phyloP scores from a whole-genome alignment of 2,329 filamentous ascomycete species.

The Ascocoryne sarcoides region DNA sequence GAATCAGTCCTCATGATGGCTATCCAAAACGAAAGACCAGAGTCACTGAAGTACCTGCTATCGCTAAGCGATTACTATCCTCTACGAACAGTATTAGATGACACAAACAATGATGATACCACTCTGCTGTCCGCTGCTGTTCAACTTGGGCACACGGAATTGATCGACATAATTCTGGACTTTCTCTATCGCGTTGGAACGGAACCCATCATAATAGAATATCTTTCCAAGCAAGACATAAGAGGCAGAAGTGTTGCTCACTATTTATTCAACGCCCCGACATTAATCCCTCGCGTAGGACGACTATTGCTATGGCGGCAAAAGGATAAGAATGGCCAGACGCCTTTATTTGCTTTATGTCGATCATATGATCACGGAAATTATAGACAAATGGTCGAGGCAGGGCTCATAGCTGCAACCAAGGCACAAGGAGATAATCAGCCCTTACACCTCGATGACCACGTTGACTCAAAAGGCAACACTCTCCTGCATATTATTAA shows the following conservation, averaged over 20 bases:
- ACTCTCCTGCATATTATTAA: conserved; percentile 94
- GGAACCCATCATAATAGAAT: conserved; percentile 50
- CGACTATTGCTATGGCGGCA: conserved; percentile 77
- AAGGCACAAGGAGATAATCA: conserved; percentile 66
- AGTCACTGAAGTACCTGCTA: conserved; percentile 71
- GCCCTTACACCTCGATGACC: conserved; percentile 83
- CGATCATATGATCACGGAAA: conserved; percentile 88
- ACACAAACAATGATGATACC: conserved; percentile 82
- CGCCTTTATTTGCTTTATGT: conserved; percentile 91
- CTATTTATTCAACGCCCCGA: conserved; percentile 87
- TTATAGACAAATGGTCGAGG: conserved; percentile 80
- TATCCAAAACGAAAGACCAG: conserved; percentile 61
- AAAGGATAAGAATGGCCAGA: conserved; percentile 93
- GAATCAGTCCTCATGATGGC: conserved; percentile 89
- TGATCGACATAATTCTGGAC: conserved; percentile 68
- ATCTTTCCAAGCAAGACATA: conserved; percentile 68
- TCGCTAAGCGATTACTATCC: conserved; percentile 70
- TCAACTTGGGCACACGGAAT: conserved; percentile 66
- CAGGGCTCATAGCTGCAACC: conserved; percentile 67
- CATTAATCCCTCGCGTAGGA: conserved; percentile 69
- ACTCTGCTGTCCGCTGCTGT: conserved; percentile 85
- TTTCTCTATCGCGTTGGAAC: conserved; percentile 54
- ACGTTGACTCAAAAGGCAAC: conserved; percentile 88
- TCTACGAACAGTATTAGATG: conserved; percentile 61
- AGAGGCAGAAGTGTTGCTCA: conserved; percentile 88